phyloP scores from a whole-genome alignment of 2,329 filamentous ascomycete genomes.

The Verticillium longisporum region DNA sequence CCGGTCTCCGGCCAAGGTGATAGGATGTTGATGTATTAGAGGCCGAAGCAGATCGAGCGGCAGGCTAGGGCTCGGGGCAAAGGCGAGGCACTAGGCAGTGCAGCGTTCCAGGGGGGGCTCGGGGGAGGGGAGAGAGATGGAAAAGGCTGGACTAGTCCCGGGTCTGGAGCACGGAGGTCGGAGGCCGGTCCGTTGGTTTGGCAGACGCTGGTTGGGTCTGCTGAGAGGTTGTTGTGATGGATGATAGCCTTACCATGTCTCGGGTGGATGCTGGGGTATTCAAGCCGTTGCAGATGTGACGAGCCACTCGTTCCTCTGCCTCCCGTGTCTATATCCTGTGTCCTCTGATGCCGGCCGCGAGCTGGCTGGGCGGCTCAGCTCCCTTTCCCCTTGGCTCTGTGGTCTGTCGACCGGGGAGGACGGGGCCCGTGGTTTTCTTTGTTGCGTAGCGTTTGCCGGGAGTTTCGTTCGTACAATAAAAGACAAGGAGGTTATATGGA shows the following conservation, averaged over 20 bases:
- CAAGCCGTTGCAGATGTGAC: constrained; percentile 13
- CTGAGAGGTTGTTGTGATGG: neutral
- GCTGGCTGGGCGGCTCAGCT: neutral
- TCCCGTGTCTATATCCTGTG: neutral
- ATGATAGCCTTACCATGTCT: constrained; percentile 3
- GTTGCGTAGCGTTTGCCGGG: constrained; percentile 4
- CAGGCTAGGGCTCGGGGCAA: neutral
- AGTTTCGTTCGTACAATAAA: neutral
- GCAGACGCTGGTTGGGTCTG: constrained; percentile 9
- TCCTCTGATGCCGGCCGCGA: neutral
- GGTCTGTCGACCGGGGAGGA: constrained; percentile 15
- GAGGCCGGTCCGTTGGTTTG: neutral
- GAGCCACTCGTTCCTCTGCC: constrained; percentile 6
- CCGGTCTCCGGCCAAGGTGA: constrained; percentile 1
- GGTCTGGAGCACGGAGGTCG: neutral
- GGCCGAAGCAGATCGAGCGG: constrained; percentile 5
- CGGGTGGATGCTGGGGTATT: constrained; percentile 2
- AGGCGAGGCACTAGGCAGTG: neutral
- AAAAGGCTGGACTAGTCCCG: constrained; percentile 3
- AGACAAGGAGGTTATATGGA: neutral
- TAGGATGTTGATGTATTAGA: constrained; percentile 2
- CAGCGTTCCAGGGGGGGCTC: neutral
- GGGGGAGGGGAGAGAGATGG: too few relatives aligned
- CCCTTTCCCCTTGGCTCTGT: neutral
- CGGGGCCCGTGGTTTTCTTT: constrained; percentile 4